These are phyloP conservation scores for Butyriboletus loyo DNA, from an alignment of 768 basidiomycete genomes.

Conservation along the genomic window DNA sequence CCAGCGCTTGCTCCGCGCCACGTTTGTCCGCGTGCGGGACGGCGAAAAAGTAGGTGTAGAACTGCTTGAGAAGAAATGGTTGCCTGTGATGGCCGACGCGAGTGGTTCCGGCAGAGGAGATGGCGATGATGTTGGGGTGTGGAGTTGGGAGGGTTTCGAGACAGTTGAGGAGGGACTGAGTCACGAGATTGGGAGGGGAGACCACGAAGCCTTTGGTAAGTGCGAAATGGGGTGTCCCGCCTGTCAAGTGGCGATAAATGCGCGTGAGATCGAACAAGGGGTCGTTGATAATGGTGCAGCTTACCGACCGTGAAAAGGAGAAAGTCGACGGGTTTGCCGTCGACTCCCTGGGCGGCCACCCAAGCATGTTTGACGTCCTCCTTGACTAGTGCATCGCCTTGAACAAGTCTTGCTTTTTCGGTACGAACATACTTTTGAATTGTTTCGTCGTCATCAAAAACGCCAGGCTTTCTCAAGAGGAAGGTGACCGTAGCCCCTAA, in stretches of 20 bases:
- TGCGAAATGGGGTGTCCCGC: conserved; percentile 39
- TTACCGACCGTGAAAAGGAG: conserved; percentile 62
- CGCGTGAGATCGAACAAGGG: neutral
- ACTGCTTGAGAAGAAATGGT: conserved; percentile 44
- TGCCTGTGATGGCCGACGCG: conserved; percentile 41
- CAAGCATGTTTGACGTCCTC: conserved; percentile 53
- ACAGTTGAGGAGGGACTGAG: conserved; percentile 52
- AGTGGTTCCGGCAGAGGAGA: conserved; percentile 54
- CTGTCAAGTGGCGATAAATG: conserved; percentile 2
- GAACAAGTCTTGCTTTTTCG: conserved; percentile 51
- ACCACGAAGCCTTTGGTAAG: conserved; percentile 48
- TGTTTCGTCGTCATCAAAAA: conserved; percentile 51
- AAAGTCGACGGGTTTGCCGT: conserved; percentile 42
- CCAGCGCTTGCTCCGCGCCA: conserved; percentile 50
- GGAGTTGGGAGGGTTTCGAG: conserved; percentile 50
- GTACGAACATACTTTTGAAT: conserved; percentile 51
- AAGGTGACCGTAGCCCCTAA: conserved; percentile 61
- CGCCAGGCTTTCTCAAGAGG: conserved; percentile 49
- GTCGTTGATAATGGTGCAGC: conserved; percentile 14
- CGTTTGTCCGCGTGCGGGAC: conserved; percentile 59
- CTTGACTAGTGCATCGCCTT: conserved; percentile 58
- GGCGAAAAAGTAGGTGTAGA: conserved; percentile 47
- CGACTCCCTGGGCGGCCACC: conserved; percentile 35
- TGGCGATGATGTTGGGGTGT: conserved; percentile 48
- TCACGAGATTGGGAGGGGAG: conserved; percentile 55